phyloP scores from a whole-genome alignment of 306 rosid genomes.

The Trifolium fragiferum region DNA sequence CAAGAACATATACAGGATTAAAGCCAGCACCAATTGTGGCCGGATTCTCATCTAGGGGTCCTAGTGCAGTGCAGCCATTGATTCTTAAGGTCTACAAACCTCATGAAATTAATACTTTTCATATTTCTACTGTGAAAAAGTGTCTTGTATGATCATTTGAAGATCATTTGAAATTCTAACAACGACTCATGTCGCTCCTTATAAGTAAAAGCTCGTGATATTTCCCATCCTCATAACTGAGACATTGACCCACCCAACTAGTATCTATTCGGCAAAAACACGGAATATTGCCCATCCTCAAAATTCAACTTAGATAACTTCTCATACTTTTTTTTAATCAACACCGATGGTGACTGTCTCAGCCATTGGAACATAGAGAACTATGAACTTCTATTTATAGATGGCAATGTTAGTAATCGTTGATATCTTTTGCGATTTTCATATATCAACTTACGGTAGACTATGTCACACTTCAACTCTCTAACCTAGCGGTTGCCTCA shows the following conservation, averaged over 20 bases:
- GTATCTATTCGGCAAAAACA: background rate
- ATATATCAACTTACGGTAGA: background rate
- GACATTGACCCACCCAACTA: background rate
- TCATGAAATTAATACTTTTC: no score
- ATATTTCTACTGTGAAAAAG: background rate
- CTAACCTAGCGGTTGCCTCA: background rate
- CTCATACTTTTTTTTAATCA: background rate
- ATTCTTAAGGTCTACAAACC: slow-evolving; percentile 63
- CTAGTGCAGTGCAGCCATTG: slow-evolving; percentile 48
- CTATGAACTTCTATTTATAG: background rate
- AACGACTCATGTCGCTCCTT: background rate
- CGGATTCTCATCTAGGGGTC: slow-evolving; percentile 77
- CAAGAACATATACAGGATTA: slow-evolving; percentile 48
- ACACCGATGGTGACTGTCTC: background rate
- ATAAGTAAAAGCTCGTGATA: background rate
- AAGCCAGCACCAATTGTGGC: slow-evolving; percentile 71
- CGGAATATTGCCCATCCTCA: no score
- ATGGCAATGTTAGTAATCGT: background rate
- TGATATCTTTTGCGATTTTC: background rate
- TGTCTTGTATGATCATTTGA: background rate
- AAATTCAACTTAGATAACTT: background rate
- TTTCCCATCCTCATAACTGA: background rate
- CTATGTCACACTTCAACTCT: background rate
- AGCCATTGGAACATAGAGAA: background rate
- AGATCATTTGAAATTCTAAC: background rate